Conservation (phyloP, 2,329 filamentous ascomycete genomes). For the Mariannaea sp. region DNA sequence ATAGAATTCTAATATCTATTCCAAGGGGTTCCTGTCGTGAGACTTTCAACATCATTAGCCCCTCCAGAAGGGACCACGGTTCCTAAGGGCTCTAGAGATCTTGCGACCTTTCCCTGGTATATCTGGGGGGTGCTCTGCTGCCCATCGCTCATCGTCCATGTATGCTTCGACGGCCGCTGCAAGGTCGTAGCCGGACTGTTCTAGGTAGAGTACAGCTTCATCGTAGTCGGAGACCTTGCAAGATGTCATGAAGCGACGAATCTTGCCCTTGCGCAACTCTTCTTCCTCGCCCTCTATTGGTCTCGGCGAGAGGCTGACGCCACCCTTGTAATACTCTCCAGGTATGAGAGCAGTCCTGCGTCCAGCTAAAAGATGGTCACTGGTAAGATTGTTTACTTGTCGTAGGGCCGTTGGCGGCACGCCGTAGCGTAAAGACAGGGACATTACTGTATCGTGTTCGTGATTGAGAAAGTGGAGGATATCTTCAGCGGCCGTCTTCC, state of each 20-base stretch:
- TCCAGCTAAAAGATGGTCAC: constrained; percentile 72
- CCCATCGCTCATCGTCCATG: constrained; percentile 76
- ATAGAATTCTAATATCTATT: constrained; percentile 38
- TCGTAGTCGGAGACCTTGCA: constrained; percentile 81
- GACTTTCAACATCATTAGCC: constrained; percentile 30
- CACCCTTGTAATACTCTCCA: constrained; percentile 68
- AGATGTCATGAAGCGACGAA: constrained; percentile 78
- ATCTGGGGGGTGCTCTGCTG: constrained; percentile 63
- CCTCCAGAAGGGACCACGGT: constrained; percentile 42
- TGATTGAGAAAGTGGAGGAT: constrained; percentile 77
- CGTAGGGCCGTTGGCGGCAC: constrained; percentile 68
- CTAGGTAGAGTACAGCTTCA: constrained; percentile 74
- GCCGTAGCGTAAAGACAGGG: constrained; percentile 72
- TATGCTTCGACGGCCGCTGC: constrained; percentile 66
- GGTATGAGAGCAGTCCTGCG: constrained; percentile 75
- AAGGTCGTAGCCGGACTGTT: constrained; percentile 70
- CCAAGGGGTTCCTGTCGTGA: constrained; percentile 16
- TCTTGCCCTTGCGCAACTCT: constrained; percentile 69
- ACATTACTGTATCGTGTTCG: constrained; percentile 67
- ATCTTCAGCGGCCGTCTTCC: constrained; percentile 58
- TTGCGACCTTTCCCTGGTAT: constrained; percentile 29
- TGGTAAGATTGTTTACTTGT: constrained; percentile 69
- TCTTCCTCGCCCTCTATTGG: constrained; percentile 78
- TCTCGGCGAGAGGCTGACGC: constrained; percentile 68
- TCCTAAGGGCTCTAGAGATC: constrained; percentile 40